Evolutionary conservation across 805 yeast species (phyloP), one percentile per base, ranked within the genome.

Genomic region (Scheffersomyces ergatensis): DNA sequence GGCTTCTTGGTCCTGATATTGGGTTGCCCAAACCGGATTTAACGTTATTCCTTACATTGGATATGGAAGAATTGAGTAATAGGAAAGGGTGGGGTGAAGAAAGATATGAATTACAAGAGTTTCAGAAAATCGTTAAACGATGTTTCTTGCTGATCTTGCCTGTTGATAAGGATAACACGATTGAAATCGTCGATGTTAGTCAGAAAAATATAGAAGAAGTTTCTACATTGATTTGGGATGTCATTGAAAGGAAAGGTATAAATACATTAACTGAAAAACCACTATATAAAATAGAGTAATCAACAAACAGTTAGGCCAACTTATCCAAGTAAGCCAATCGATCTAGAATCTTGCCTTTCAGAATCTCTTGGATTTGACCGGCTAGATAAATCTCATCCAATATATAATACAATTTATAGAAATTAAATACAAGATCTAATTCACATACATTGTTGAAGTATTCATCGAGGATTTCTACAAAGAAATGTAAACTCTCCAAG

Each of bases 41-140:
- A 36, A 85, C 92, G 0, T 40, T 93, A 1, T 93, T 92, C 50
- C 65, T 93, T 43, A 82, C 86, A 29, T 72, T 85, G 32, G 65
- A 75, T 54, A 61, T 46, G 44, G 74, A 63, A 5, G 72, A 69
- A 31, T 53, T 71, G 20, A 55, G 70, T 17, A 47, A 57, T 15
- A 71, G 98, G 40, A 80, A 79, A 9, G 95, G 95, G 1, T 93
- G 85, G 70, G 99, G 99, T 12, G 85, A 82, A n/a, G 99, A 93
- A 60, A 68, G 97, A 39, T 93, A 93, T 63, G 99, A 93, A 59
- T 76, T 74, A 20, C 58, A 62, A 4, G 80, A 75, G 36, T 85
- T 93, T 55, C 99, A 93, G 57, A 60, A 64, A n/a, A 68, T 67
- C 29, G 99, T 93, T 3, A 77, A 80, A 44, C 33, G 53, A 8